Evolutionary conservation across 805 yeast genomes (phyloP).

Genomic region (Hanseniaspora vineae): DNA sequence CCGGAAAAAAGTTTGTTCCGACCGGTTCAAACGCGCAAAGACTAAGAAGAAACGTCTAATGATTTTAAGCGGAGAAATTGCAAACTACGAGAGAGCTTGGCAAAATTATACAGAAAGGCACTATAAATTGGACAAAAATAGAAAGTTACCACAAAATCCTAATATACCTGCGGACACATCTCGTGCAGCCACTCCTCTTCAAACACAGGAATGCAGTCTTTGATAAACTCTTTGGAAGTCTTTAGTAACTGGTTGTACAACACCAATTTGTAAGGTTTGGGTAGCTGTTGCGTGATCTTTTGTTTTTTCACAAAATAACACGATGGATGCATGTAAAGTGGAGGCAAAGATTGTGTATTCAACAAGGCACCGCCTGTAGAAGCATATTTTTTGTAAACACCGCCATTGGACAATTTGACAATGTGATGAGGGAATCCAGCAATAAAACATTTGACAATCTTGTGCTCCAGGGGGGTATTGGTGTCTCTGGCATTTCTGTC

Average conservation of each 20-base stretch:
- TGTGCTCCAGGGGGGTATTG: slow-evolving; percentile 6
- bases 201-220: slow-evolving; percentile 58
- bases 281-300: slow-evolving; percentile 35
- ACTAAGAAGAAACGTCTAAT: too few species aligned
- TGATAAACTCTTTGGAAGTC: slow-evolving; percentile 82
- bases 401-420: slow-evolving; percentile 16
- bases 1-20: too few species aligned
- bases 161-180: neutral
- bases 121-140: too few species aligned
- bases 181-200: slow-evolving; percentile 29
- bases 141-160: too few species aligned
- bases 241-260: slow-evolving; percentile 74
- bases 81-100: too few species aligned
- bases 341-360: neutral
- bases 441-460: slow-evolving; percentile 16
- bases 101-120: too few species aligned
- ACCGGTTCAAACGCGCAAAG: too few species aligned
- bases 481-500: slow-evolving; percentile 19
- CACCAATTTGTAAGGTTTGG: slow-evolving; percentile 50
- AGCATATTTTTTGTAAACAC: slow-evolving; percentile 18
- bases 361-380: neutral
- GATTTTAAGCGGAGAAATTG: too few species aligned
- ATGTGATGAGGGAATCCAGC: slow-evolving; percentile 23
- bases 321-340: slow-evolving; percentile 1
- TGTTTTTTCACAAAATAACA: slow-evolving; percentile 35